phyloP scores from a whole-genome alignment of 2,329 filamentous ascomycete species.

The Zasmidium citrigriseum region DNA sequence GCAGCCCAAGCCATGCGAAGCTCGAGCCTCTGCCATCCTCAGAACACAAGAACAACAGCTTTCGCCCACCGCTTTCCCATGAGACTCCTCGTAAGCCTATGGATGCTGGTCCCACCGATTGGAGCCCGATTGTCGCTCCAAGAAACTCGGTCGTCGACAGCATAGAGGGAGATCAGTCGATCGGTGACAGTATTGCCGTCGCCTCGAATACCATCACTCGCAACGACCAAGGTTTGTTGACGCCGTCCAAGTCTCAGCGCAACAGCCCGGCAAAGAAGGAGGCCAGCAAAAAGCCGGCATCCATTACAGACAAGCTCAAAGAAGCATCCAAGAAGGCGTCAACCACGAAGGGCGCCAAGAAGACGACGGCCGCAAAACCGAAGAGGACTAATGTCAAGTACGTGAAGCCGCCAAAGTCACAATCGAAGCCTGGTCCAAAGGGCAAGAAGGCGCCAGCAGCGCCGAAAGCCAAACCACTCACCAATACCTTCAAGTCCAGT shows the following conservation, averaged over 20 bases:
- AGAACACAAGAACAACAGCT: slow-evolving; percentile 34
- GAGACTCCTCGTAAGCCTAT: slow-evolving; percentile 23
- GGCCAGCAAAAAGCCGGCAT: slow-evolving; percentile 14
- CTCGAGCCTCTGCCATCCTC: slow-evolving; percentile 20
- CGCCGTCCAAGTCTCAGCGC: slow-evolving; percentile 35
- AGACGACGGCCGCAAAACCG: slow-evolving; percentile 9
- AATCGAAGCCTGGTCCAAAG: slow-evolving; percentile 20
- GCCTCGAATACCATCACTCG: slow-evolving; percentile 2
- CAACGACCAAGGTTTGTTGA: slow-evolving; percentile 27
- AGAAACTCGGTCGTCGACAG: slow-evolving; percentile 23
- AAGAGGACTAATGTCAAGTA: slow-evolving; percentile 30
- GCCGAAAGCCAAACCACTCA: slow-evolving; percentile 23
- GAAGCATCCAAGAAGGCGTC: slow-evolving; percentile 18
- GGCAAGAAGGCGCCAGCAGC: slow-evolving; percentile 11
- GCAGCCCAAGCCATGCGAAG: slow-evolving; percentile 15
- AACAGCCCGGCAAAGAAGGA: slow-evolving; percentile 26
- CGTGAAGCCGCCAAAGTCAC: slow-evolving; percentile 22
- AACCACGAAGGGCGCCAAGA: slow-evolving; percentile 13
- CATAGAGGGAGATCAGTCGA: slow-evolving; percentile 25
- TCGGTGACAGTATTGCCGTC: slow-evolving; percentile 28
- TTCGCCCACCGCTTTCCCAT: slow-evolving; percentile 26
- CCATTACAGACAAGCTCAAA: slow-evolving; percentile 25
- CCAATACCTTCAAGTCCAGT: slow-evolving; percentile 24
- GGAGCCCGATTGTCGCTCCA: slow-evolving; percentile 21
- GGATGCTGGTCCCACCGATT: slow-evolving; percentile 17